Evolutionary conservation across 1,139 yeast genomes (phyloP).

Genomic region (Candida tetrigidarum): DNA sequence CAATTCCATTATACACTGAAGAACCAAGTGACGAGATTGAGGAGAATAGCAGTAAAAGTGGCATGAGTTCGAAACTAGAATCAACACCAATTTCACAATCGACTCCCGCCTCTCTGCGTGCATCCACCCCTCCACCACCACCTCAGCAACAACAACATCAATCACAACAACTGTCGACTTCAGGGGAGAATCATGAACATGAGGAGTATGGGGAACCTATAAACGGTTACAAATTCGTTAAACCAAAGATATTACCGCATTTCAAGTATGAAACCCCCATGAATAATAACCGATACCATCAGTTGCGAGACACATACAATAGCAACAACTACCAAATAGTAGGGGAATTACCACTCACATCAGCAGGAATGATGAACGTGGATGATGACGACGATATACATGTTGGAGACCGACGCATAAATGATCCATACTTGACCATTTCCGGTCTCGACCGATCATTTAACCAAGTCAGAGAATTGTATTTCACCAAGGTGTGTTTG

Average conservation of each 20-base stretch:
- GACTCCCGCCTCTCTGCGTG: constrained; percentile 37
- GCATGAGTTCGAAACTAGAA: constrained; percentile 12
- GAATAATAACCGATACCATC: constrained; percentile 16
- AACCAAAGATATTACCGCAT: constrained; percentile 20
- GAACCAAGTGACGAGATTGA: constrained; percentile 18
- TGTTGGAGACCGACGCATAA: constrained; percentile 45
- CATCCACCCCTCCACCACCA: constrained; percentile 29
- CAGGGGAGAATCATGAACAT: background rate
- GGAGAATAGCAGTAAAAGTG: constrained; percentile 9
- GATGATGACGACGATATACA: constrained; percentile 36
- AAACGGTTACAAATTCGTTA: constrained; percentile 41
- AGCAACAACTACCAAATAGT: constrained; percentile 31
- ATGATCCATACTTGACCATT: constrained; percentile 40
- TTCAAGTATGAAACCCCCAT: constrained; percentile 30
- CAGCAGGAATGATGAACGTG: constrained; percentile 38
- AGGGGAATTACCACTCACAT: constrained; percentile 39
- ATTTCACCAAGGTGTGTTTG: constrained; percentile 21
- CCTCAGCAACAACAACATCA: constrained; percentile 7
- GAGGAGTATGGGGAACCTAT: constrained; percentile 30
- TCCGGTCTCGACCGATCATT: constrained; percentile 11
- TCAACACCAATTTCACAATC: constrained; percentile 40
- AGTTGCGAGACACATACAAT: constrained; percentile 15
- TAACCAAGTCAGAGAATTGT: constrained; percentile 16
- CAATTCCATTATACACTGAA: constrained; percentile 13
- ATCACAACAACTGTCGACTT: constrained; percentile 3